Evolutionary conservation across 2,329 filamentous ascomycete species (phyloP).

Genomic region (Pseudogymnoascus sp.): DNA sequence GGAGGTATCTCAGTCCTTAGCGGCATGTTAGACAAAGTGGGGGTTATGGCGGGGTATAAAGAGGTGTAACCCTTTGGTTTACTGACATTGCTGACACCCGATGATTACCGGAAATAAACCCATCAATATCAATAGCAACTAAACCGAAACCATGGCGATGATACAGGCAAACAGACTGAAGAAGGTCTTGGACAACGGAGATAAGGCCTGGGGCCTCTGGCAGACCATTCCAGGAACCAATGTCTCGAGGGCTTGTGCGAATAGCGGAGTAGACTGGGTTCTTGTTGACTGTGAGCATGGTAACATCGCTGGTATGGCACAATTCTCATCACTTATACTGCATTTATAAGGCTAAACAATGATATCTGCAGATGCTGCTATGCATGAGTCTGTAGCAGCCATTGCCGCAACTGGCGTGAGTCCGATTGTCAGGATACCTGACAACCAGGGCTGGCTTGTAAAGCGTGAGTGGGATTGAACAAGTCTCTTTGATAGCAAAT

Average conservation of each 20-base stretch:
- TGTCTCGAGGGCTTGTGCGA: slow-evolving; percentile 51
- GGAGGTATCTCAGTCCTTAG: background rate
- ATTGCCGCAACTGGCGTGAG: slow-evolving; percentile 49
- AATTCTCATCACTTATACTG: background rate
- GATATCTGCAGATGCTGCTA: slow-evolving; percentile 39
- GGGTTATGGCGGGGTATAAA: slow-evolving; percentile 9
- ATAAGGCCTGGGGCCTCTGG: slow-evolving; percentile 48
- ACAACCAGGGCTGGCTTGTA: slow-evolving; percentile 49
- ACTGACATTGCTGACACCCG: background rate
- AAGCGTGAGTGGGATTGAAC: slow-evolving; percentile 38
- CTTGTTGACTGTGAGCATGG: slow-evolving; percentile 54
- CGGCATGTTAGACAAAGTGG: background rate
- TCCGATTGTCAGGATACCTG: slow-evolving; percentile 51
- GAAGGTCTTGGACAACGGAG: slow-evolving; percentile 41
- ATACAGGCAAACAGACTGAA: slow-evolving; percentile 42
- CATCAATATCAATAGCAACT: background rate
- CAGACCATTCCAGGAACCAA: slow-evolving; percentile 57
- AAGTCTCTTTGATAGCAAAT: slow-evolving; percentile 18
- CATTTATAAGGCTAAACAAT: background rate
- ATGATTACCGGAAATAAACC: background rate
- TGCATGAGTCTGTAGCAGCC: slow-evolving; percentile 52
- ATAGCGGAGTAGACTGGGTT: slow-evolving; percentile 60
- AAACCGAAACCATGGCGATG: slow-evolving; percentile 28
- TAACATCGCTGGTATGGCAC: slow-evolving; percentile 42
- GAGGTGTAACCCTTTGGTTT: slow-evolving; percentile 1